These are phyloP conservation scores for Trifolium dubium DNA, from an alignment of 306 rosid genomes.

Conservation along the genomic window DNA sequence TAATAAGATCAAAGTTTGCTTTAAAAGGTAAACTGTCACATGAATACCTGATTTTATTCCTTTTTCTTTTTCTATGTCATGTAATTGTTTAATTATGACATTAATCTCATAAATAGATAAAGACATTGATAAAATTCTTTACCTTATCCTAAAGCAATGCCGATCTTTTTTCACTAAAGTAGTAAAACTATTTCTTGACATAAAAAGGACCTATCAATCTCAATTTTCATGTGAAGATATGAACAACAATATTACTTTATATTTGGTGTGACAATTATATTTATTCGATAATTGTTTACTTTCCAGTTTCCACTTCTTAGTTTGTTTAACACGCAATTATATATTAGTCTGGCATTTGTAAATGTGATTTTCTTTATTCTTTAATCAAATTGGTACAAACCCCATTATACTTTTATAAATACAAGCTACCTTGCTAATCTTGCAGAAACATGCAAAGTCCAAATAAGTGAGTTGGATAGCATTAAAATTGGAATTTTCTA, in stretches of 20 bases:
- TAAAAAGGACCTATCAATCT: conserved; percentile 10
- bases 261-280: conserved; percentile 8
- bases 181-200: not conserved
- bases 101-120: conserved; percentile 16
- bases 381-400: conserved; percentile 6
- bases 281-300: not conserved
- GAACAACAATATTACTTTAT: not conserved
- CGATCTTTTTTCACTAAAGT: not conserved
- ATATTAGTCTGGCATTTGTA: too few relatives aligned
- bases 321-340: conserved; percentile 1
- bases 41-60: conserved; percentile 13
- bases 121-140: conserved; percentile 20
- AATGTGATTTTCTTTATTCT: not conserved
- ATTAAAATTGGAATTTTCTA: not conserved
- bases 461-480: conserved; percentile 35
- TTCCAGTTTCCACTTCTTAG: not conserved
- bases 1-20: conserved; percentile 10
- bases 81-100: conserved; percentile 19
- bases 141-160: conserved; percentile 20
- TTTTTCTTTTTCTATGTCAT: conserved; percentile 15
- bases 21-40: conserved; percentile 27
- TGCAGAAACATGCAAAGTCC: conserved; percentile 36
- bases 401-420: not conserved
- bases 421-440: conserved; percentile 16
- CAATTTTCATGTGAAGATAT: not conserved